These are phyloP conservation scores for Diplodia sapinea DNA, from an alignment of 2,329 filamentous ascomycete genomes.

Conservation along the genomic window DNA sequence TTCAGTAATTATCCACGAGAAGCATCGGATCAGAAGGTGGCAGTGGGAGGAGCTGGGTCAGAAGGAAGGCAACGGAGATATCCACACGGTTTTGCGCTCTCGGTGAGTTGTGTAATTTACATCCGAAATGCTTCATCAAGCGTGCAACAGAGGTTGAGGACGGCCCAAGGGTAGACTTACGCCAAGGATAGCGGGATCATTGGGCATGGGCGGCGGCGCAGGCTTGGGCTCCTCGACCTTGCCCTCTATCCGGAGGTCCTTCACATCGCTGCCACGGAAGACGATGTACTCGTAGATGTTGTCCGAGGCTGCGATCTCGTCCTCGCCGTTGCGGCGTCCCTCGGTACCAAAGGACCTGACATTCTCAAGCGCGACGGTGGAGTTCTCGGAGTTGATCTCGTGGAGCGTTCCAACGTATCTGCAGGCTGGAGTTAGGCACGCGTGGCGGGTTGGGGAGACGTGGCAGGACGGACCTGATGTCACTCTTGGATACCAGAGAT, in stretches of 20 bases:
- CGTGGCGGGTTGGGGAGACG: background rate
- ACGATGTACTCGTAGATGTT: slow-evolving; percentile 98
- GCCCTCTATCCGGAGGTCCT: slow-evolving; percentile 93
- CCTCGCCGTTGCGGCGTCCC: slow-evolving; percentile 77
- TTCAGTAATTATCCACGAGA: slow-evolving; percentile 22
- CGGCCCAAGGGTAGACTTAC: slow-evolving; percentile 69
- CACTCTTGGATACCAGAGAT: slow-evolving; percentile 95
- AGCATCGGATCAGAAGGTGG: background rate
- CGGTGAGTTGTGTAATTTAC: slow-evolving; percentile 82
- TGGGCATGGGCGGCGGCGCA: slow-evolving; percentile 77
- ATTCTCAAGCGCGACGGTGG: slow-evolving; percentile 95
- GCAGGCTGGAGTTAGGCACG: slow-evolving; percentile 33
- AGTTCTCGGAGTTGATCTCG: slow-evolving; percentile 97
- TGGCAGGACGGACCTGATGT: slow-evolving; percentile 78
- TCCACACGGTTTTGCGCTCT: slow-evolving; percentile 97
- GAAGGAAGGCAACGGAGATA: slow-evolving; percentile 99
- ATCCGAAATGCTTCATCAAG: slow-evolving; percentile 98
- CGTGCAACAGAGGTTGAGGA: background rate
- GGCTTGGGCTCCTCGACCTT: slow-evolving; percentile 74
- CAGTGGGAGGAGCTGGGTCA: slow-evolving; percentile 61
- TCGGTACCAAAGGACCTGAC: slow-evolving; percentile 94
- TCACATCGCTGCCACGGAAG: slow-evolving; percentile 97
- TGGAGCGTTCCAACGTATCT: slow-evolving; percentile 96
- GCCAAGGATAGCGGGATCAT: slow-evolving; percentile 95
- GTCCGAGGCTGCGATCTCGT: slow-evolving; percentile 83